Base-by-base conservation (phyloP, 2,329 filamentous ascomycete species). In the Cladophialophora psammophila region DNA sequence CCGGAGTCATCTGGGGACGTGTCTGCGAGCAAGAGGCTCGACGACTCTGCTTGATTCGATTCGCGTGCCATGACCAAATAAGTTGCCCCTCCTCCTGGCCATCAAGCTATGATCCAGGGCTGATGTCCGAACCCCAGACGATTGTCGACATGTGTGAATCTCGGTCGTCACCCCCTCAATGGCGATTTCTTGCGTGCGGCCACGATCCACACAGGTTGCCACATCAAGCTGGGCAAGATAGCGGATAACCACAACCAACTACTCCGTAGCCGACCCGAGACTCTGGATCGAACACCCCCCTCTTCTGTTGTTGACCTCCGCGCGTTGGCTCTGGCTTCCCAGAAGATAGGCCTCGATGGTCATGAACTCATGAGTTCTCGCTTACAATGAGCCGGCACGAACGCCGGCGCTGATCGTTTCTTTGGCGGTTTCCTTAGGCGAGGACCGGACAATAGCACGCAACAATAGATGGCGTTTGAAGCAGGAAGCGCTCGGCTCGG, bases 131-230 rank as follows among this genome's bases (percentile, higher is more conserved):
- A 50, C 45, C 45, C 45, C 45, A 50, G 45, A 50, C 45, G 18
- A 50, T 50, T 26, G 18, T 50, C 45, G 45, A 50, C 45, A 50
- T 50, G 45, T 50, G 45, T 18, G 10, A 50, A 50, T 50, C 45
- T 50, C 18, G 45, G 45, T 50, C 45, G 2, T 26, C 26, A n/a
- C 26, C 26, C 45, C 45, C 45, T n/a, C 12, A 20, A 50, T 6
- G 3, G 45, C 18, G 6, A 50, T 50, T 18, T 26, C 45, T 50
- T 50, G 45, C 45, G 45, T n/a, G 26, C 20, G 18, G 26, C 18
- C 18, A n/a, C 45, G 45, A 18, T 50, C 45, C 45, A 50, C 45
- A 18, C 18, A 26, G 45, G 3, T 9, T 20, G 45, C 45, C 45
- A 50, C 45, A 26, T 50, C 18, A 20, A 50, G 18, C 18, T 26